Evolutionary conservation across 129 eudicot species (phyloP).

Genomic region (Flaveria robusta): DNA sequence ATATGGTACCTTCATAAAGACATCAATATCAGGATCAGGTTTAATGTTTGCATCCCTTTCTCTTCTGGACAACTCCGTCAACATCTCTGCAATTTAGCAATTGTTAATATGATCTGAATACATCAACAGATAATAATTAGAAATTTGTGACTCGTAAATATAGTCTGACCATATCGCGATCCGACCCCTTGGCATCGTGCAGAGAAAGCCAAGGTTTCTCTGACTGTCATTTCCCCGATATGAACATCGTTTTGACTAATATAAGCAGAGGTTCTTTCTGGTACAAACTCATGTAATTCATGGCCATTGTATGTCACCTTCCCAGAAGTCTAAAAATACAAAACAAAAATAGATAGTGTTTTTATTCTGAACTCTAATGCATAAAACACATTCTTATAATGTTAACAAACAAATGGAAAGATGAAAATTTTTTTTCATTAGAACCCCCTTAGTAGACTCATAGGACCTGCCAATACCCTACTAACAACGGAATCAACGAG

Average conservation of each 20-base stretch:
- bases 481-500: too few relatives aligned
- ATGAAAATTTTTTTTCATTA: too few relatives aligned
- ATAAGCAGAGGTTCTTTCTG: conserved; percentile 86
- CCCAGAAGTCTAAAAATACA: conserved; percentile 50
- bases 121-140: not conserved
- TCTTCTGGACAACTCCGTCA: conserved; percentile 80
- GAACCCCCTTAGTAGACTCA: too few relatives aligned
- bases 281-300: conserved; percentile 74
- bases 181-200: conserved; percentile 95
- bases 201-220: conserved; percentile 85
- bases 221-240: conserved; percentile 88
- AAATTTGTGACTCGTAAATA: not conserved
- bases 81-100: conserved; percentile 60
- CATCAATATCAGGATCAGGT: conserved; percentile 88
- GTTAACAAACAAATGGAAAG: too few relatives aligned
- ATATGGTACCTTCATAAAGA: conserved; percentile 72
- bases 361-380: not conserved
- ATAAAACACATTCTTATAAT: not conserved
- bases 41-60: conserved; percentile 74
- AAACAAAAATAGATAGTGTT: not conserved
- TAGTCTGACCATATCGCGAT: conserved; percentile 70
- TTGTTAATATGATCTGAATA: not conserved
- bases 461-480: too few relatives aligned
- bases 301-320: conserved; percentile 84
- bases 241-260: conserved; percentile 86